Evolutionary conservation across 805 yeast species (phyloP).

Genomic region (Sugiyamaella chiloensis): DNA sequence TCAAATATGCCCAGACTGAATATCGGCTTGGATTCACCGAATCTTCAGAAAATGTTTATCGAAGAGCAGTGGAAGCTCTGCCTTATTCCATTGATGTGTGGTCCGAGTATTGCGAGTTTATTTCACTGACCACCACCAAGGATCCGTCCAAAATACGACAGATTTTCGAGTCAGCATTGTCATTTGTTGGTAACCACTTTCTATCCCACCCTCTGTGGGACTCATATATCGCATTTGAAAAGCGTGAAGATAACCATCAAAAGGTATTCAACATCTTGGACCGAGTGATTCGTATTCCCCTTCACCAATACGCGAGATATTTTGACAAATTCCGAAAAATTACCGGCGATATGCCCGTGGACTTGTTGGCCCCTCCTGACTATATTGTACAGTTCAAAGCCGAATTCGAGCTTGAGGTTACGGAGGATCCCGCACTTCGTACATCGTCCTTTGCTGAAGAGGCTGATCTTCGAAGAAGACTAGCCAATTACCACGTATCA

Average conservation of each 20-base stretch:
- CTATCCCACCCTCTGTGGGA: slow-evolving; percentile 84
- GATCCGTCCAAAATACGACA: slow-evolving; percentile 21
- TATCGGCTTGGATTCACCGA: slow-evolving; percentile 34
- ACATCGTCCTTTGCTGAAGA: slow-evolving; percentile 24
- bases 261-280: slow-evolving; percentile 43
- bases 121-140: slow-evolving; percentile 22
- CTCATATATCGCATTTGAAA: slow-evolving; percentile 60
- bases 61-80: slow-evolving; percentile 32
- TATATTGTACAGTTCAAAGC: slow-evolving; percentile 33
- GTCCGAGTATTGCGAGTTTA: slow-evolving; percentile 37
- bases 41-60: slow-evolving; percentile 33
- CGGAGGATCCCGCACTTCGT: slow-evolving; percentile 12
- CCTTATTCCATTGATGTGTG: slow-evolving; percentile 35
- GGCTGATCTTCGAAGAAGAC: slow-evolving; percentile 40
- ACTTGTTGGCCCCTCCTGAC: slow-evolving; percentile 33
- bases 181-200: slow-evolving; percentile 64
- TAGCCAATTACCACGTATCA: slow-evolving; percentile 44
- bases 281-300: slow-evolving; percentile 48
- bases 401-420: slow-evolving; percentile 20
- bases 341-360: slow-evolving; percentile 33
- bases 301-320: slow-evolving; percentile 83
- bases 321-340: slow-evolving; percentile 44
- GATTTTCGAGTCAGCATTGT: slow-evolving; percentile 47
- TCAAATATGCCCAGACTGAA: slow-evolving; percentile 37
- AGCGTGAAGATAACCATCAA: slow-evolving; percentile 36